Conservation (phyloP, 148 eudicot genomes). For the Cornus kousa region DNA sequence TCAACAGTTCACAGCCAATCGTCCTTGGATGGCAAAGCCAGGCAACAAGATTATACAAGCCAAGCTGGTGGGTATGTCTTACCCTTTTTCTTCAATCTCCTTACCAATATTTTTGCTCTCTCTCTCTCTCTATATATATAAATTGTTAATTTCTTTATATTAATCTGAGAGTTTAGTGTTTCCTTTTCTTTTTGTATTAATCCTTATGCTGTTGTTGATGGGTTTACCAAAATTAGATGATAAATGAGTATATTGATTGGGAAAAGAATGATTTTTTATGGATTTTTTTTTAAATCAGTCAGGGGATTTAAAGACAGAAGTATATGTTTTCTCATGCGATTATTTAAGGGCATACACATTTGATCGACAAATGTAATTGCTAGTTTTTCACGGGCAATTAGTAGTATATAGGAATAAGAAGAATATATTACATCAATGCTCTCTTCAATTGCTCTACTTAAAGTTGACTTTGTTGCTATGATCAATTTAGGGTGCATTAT, state of each 20-base stretch:
- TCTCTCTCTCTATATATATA: background rate
- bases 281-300: background rate
- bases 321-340: background rate
- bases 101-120: background rate
- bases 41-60: slow-evolving; percentile 41
- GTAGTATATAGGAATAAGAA: no score
- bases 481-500: background rate
- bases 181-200: no score
- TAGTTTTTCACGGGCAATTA: no score
- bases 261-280: no score
- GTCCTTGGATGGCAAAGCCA: slow-evolving; percentile 34
- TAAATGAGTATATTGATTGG: no score
- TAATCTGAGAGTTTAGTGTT: no score
- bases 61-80: slow-evolving; percentile 42
- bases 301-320: background rate
- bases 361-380: no score
- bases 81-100: slow-evolving; percentile 4
- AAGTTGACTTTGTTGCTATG: background rate
- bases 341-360: no score
- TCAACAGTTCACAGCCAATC: background rate
- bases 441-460: background rate
- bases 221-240: no score
- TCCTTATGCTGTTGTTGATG: no score
- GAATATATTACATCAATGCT: background rate
- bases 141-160: no score